Percentiles rank a stretch among this genome's conserved stretches.
These are phyloP conservation scores for Sporothrix brunneoviolacea DNA, from an alignment of 2,329 filamentous ascomycete species.

Conservation along the genomic window DNA sequence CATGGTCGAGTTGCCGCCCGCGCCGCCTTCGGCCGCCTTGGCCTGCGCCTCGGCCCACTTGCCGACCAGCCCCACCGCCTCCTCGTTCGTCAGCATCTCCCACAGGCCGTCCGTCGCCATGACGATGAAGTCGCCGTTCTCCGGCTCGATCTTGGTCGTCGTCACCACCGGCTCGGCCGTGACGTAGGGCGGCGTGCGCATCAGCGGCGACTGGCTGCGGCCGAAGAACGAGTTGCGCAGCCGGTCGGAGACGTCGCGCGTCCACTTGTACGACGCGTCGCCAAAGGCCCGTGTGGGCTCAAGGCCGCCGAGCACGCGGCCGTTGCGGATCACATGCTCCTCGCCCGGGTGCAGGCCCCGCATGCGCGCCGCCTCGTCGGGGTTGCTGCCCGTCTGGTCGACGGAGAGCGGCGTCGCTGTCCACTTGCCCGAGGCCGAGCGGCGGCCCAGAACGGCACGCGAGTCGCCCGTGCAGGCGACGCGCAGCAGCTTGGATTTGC, in stretches of 20 bases:
- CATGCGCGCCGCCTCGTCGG: conserved; percentile 75
- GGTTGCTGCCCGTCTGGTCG: conserved; percentile 88
- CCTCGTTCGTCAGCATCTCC: conserved; percentile 99
- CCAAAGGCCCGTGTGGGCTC: conserved; percentile 94
- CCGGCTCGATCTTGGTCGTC: conserved; percentile 82
- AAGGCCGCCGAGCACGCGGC: conserved; percentile 82
- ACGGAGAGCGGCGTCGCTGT: conserved; percentile 81
- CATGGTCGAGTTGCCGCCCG: conserved; percentile 25
- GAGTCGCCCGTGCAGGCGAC: conserved; percentile 95
- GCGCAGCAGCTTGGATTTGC: conserved; percentile 74
- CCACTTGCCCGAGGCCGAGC: conserved; percentile 78
- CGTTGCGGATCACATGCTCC: conserved; percentile 78
- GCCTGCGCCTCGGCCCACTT: conserved; percentile 80
- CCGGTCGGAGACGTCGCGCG: conserved; percentile 71
- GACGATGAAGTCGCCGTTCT: conserved; percentile 89
- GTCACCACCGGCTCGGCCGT: conserved; percentile 94
- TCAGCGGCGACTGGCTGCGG: conserved; percentile 63
- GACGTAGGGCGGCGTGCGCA: conserved; percentile 93
- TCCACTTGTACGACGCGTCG: conserved; percentile 97
- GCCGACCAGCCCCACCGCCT: conserved; percentile 91
- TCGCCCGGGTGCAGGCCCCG: conserved; percentile 84
- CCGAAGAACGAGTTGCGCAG: conserved; percentile 85
- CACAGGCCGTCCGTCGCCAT: conserved; percentile 95
- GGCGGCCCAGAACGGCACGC: conserved; percentile 83
- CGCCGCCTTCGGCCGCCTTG: background rate